These are phyloP conservation scores for Cutaneotrichosporon sp. DNA, from an alignment of 1,284 basidiomycete genomes.

Conservation along the genomic window DNA sequence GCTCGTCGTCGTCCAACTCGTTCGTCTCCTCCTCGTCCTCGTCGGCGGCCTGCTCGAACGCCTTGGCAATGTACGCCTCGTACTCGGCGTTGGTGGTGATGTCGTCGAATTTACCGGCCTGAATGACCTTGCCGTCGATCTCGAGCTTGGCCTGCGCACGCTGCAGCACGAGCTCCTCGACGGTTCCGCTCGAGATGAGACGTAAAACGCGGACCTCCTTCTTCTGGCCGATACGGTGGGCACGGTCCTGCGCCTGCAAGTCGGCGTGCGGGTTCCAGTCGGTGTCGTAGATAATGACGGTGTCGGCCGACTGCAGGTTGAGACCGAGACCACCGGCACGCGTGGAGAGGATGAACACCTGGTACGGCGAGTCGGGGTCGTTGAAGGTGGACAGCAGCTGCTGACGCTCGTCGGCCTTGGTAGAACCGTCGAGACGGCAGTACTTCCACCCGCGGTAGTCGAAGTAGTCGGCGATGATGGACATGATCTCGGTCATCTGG, in stretches of 20 bases:
- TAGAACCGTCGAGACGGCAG: constrained; percentile 94
- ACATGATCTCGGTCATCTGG: constrained; percentile 99
- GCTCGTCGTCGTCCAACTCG: constrained; percentile 95
- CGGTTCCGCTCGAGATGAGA: constrained; percentile 96
- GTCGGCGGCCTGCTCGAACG: constrained; percentile 61
- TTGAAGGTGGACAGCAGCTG: constrained; percentile 90
- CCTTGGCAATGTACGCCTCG: constrained; percentile 84
- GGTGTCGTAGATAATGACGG: constrained; percentile 78
- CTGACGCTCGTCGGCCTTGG: constrained; percentile 97
- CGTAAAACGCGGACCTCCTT: constrained; percentile 96
- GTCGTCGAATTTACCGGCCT: constrained; percentile 99
- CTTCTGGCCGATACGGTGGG: constrained; percentile 99
- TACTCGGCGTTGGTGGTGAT: constrained; percentile 98
- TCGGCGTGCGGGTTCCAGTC: constrained; percentile 98
- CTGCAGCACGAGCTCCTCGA: constrained; percentile 96
- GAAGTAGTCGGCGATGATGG: constrained; percentile 98
- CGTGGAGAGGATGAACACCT: constrained; percentile 95
- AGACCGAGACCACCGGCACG: constrained; percentile 96
- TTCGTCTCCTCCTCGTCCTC: constrained; percentile 91
- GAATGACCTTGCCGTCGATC: constrained; percentile 99
- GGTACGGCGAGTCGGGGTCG: constrained; percentile 82
- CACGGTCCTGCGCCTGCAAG: constrained; percentile 79
- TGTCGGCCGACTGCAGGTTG: constrained; percentile 97
- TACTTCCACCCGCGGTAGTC: constrained; percentile 88
- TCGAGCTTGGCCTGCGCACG: constrained; percentile 96